Evolutionary conservation across 139 green algal genomes (phyloP), one percentile per base, ranked within the genome.

Genomic region (Chlamydomonas asymmetrica): DNA sequence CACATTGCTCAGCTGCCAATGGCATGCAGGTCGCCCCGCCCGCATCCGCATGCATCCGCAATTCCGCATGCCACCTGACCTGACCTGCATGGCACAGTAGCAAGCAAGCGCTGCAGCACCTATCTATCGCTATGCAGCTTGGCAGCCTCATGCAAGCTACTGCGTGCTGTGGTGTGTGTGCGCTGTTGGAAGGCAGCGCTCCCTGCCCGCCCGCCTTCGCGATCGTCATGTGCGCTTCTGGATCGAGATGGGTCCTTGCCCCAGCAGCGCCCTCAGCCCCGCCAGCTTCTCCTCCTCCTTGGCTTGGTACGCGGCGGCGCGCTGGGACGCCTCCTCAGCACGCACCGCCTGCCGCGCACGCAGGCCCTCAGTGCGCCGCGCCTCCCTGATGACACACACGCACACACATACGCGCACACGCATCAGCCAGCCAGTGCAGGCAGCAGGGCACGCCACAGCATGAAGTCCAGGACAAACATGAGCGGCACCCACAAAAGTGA

Each of bases 251-350:
- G 78, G 78, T 4, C 78, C 78, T 71, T 84, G 63, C 31, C 54
- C 41, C 4, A 84, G 45, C 72, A 84, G 59, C 40, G 78, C 78
- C 22, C 78, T 31, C 64, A 84, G 76, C 65, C 45, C 54, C 31
- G 71, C 78, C 71, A 84, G 72, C 72, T 84, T 84, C 57, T 75
- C 71, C 13, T 84, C 78, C 78, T 84, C 78, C 70, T 83, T 84
- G 32, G 68, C 69, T 63, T 43, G 29, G 50, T 59, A 80, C 9
- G 64, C 74, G 23, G 71, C 71, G 0, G 71, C 23, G 31, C 71
- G 71, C 59, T 69, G 59, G 0, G 90, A 32, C 23, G 83, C 35
- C n/a, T 66, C 76, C 49, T 84, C 75, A 13, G 71, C 54, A 27
- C 75, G 74, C 10, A 77, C 86, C 27, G 60, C 31, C 6, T 62